phyloP scores from a whole-genome alignment of 768 basidiomycete species.

The Pseudohyphozyma bogoriensis region DNA sequence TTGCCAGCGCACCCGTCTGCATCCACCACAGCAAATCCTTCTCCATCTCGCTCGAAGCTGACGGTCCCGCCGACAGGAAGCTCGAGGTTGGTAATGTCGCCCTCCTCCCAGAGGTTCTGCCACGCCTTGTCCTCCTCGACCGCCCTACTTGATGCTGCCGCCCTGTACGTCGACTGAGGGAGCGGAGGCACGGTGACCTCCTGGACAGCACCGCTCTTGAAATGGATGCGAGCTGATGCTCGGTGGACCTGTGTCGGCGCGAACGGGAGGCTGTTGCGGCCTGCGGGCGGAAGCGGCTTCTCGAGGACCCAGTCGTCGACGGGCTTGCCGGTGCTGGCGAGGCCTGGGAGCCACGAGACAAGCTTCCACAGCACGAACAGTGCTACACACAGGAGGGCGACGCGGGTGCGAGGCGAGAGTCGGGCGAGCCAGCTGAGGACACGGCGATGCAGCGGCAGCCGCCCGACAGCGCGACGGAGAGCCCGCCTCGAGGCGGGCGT shows the following conservation, averaged over 20 bases:
- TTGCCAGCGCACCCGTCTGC: not conserved
- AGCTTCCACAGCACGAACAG: constrained; percentile 1
- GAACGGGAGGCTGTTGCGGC: not conserved
- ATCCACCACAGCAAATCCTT: not conserved
- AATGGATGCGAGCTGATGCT: constrained; percentile 2
- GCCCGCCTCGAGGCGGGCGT: not conserved
- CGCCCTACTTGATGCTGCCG: not conserved
- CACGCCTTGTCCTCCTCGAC: not conserved
- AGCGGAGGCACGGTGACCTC: not conserved
- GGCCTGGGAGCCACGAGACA: not conserved
- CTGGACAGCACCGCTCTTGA: not conserved
- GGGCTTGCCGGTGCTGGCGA: not conserved
- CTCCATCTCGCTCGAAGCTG: not conserved
- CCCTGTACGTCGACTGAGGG: no score
- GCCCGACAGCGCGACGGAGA: not conserved
- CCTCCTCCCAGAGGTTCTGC: not conserved
- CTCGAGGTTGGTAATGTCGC: not conserved
- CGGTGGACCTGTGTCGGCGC: not conserved
- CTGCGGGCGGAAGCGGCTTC: not conserved
- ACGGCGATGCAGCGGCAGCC: not conserved
- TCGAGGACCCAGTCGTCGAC: no score
- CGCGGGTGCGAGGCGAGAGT: not conserved
- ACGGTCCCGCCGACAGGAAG: not conserved
- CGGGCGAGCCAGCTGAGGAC: not conserved
- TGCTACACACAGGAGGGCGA: not conserved